These are phyloP conservation scores for Kodamaea restingae DNA, from an alignment of 805 yeast genomes.

Conservation along the genomic window DNA sequence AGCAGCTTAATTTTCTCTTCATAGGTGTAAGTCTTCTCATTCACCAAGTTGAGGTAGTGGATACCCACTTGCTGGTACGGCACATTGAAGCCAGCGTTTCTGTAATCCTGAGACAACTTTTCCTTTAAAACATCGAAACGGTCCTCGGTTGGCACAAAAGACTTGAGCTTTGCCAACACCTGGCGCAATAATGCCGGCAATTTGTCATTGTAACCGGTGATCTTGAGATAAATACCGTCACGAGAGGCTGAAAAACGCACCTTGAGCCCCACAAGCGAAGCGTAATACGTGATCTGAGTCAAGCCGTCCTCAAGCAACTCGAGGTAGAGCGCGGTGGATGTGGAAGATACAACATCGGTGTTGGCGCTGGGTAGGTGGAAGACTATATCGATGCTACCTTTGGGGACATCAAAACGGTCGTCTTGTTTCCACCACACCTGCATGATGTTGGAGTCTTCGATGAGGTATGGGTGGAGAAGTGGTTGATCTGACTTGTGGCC, in stretches of 20 bases:
- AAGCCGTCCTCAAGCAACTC: conserved; percentile 74
- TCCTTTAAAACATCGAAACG: conserved; percentile 69
- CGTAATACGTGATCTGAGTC: conserved; percentile 75
- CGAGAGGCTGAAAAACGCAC: conserved; percentile 55
- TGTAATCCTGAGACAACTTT: conserved; percentile 55
- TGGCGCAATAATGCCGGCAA: conserved; percentile 57
- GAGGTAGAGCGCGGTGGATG: conserved; percentile 57
- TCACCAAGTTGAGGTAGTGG: conserved; percentile 58
- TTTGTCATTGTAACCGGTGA: conserved; percentile 84
- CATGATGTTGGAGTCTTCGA: conserved; percentile 46
- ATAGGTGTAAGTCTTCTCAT: conserved; percentile 65
- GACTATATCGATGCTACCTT: conserved; percentile 64
- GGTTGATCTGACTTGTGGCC: conserved; percentile 33
- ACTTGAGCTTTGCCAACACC: conserved; percentile 51
- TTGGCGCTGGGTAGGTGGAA: conserved; percentile 64
- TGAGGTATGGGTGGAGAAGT: conserved; percentile 55
- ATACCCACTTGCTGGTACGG: conserved; percentile 78
- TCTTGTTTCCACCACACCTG: conserved; percentile 88
- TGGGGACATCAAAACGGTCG: conserved; percentile 85
- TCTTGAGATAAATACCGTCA: conserved; percentile 65
- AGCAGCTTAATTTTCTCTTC: conserved; percentile 56
- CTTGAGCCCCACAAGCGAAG: conserved; percentile 73
- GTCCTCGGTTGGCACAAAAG: conserved; percentile 47
- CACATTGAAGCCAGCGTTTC: conserved; percentile 64
- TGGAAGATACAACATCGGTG: conserved; percentile 53